Conservation (phyloP, 2,329 filamentous ascomycete species). For the Colletotrichum chrysophilum region DNA sequence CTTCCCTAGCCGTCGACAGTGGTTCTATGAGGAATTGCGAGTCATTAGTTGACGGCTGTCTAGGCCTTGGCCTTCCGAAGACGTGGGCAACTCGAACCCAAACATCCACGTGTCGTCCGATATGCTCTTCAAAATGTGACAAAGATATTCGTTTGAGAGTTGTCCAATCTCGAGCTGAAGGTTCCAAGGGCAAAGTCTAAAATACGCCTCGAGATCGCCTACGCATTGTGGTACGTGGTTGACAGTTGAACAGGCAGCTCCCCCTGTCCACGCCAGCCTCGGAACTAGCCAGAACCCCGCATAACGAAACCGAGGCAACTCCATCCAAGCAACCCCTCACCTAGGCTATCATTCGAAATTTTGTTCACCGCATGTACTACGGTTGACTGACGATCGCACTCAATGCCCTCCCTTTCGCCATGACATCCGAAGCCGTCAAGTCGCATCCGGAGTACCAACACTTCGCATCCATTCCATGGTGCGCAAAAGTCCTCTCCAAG, state of each 20-base stretch:
- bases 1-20: background rate
- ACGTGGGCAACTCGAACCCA: background rate
- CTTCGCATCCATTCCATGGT: conserved; percentile 44
- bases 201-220: background rate
- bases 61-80: background rate
- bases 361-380: background rate
- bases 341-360: background rate
- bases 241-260: background rate
- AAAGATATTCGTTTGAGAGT: background rate
- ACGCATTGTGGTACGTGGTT: background rate
- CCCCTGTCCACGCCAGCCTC: background rate
- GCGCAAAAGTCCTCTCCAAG: conserved; percentile 30
- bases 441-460: conserved; percentile 22
- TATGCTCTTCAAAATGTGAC: background rate
- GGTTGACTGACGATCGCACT: background rate
- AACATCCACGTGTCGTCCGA: background rate
- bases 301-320: background rate
- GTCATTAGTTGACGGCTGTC: background rate
- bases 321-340: background rate
- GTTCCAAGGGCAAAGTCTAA: background rate
- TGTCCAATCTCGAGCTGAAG: background rate
- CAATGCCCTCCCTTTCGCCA: background rate
- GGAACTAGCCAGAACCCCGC: background rate
- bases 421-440: background rate
- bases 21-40: background rate